Base-by-base conservation (phyloP, 1,284 basidiomycete genomes). In the Ustilago esculenta region DNA sequence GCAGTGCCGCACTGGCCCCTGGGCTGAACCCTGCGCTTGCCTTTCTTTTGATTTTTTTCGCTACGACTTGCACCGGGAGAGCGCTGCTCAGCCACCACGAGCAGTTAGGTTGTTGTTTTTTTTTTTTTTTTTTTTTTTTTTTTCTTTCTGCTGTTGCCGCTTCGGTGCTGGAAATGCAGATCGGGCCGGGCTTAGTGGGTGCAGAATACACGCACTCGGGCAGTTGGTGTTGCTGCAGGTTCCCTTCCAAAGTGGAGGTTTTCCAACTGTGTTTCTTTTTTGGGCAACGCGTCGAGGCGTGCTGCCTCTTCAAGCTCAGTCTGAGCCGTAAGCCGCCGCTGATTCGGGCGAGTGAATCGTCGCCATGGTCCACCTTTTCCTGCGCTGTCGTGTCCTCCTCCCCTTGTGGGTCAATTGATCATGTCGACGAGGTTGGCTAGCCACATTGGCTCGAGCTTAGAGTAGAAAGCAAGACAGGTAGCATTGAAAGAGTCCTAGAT, bases 1-100 rank as follows among this genome's bases (percentile, higher is more conserved):
- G n/a, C n/a, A n/a, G n/a, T n/a, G n/a, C n/a, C n/a, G n/a, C n/a
- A n/a, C 25, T 33, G 52, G 47, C 52, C 48, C 59, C 59, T 55
- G 43, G 54, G 21, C 35, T 54, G 58, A 55, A 55, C 42, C 52
- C 47, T 53, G 42, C 27, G 34, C 51, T 53, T 21, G 17, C 32
- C 30, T 25, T 46, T 17, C 27, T 7, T 11, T 23, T 24, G 6
- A 27, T n/a, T 27, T 27, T 8, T 37, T 17, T 20, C 20, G 12
- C 18, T 37, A 6, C 27, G 27, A 7, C 12, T 43, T 43, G n/a
- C 20, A 29, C 17, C n/a, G 40, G 15, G 9, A 25, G 24, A 4
- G n/a, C n/a, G n/a, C n/a, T n/a, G n/a, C n/a, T n/a, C n/a, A n/a
- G n/a, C n/a, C n/a, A n/a, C n/a, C n/a, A n/a, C n/a, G n/a, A n/a